A percentile compares a stretch with the other conserved stretches of the same genome.
phyloP scores from a whole-genome alignment of 192 early-diverging fungal genomes.

The Rhizoclosmatium globosum region DNA sequence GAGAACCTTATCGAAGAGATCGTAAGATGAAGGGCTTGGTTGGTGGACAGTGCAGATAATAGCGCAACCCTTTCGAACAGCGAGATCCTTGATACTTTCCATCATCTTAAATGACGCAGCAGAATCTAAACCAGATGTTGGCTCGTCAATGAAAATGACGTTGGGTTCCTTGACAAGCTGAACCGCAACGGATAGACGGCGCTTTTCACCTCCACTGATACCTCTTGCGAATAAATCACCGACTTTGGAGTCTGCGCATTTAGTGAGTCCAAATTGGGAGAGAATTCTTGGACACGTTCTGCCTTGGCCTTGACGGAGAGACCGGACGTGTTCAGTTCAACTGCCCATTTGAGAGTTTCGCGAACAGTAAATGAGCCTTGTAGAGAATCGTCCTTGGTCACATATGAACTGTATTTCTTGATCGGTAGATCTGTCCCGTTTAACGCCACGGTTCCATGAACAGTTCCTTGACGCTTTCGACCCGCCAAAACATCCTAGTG shows the following conservation, averaged over 20 bases:
- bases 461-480: neutral
- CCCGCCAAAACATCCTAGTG: constrained; percentile 1
- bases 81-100: constrained; percentile 13
- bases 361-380: constrained; percentile 60
- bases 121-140: constrained; percentile 73
- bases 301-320: constrained; percentile 46
- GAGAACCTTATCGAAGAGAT: constrained; percentile 76
- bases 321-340: constrained; percentile 65
- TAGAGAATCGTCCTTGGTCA: neutral
- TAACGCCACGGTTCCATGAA: neutral
- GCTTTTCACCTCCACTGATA: constrained; percentile 84
- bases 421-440: neutral
- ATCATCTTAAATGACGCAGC: constrained; percentile 70
- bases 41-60: constrained; percentile 85
- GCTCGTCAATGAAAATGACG: constrained; percentile 65
- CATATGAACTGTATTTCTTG: neutral
- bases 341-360: constrained; percentile 73
- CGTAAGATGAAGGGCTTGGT: constrained; percentile 77
- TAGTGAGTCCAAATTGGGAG: constrained; percentile 62
- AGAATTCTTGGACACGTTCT: constrained; percentile 70
- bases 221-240: constrained; percentile 74
- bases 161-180: constrained; percentile 70
- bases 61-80: neutral
- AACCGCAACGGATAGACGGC: constrained; percentile 80
- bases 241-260: constrained; percentile 61